Conservation (phyloP, 441 rosid species). For the Pelargonium australe region DNA sequence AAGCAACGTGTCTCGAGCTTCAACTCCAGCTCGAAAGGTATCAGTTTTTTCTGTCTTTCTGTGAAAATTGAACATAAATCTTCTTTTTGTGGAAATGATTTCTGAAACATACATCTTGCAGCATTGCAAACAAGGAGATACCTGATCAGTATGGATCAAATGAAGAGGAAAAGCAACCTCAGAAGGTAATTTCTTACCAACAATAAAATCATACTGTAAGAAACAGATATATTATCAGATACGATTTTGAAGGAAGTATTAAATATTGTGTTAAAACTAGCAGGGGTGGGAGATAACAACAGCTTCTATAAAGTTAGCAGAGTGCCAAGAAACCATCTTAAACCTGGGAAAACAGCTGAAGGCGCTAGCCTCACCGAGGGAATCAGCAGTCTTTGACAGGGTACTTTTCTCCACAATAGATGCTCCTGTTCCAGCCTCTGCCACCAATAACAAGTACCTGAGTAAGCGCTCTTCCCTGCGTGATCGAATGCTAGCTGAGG, state of each 20-base stretch:
- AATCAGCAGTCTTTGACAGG: conserved; percentile 49
- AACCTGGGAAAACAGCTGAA: conserved; percentile 78
- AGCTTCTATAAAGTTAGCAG: conserved; percentile 87
- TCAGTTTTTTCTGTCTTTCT: background rate
- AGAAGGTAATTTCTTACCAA: conserved; percentile 43
- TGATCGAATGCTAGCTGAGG: conserved; percentile 64
- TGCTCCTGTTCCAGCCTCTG: background rate
- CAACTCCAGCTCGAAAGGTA: conserved; percentile 91
- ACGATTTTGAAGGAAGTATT: background rate
- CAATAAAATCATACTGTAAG: conserved; percentile 1
- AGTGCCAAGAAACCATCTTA: conserved; percentile 86
- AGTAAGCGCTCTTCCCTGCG: conserved; percentile 48
- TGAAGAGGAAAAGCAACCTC: conserved; percentile 43
- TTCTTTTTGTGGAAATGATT: conserved; percentile 14
- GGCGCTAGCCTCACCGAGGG: conserved; percentile 61
- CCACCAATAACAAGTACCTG: conserved; percentile 26
- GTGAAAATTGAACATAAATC: background rate
- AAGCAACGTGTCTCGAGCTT: conserved; percentile 82
- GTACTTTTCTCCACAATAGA: conserved; percentile 27
- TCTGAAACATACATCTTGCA: conserved; percentile 28
- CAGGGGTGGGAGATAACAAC: conserved; percentile 82
- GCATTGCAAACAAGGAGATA: conserved; percentile 52
- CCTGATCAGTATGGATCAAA: conserved; percentile 24
- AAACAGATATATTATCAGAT: background rate
- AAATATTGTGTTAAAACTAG: background rate